Base-by-base conservation (phyloP, 148 eudicot genomes). In the Nepenthes gracilis region DNA sequence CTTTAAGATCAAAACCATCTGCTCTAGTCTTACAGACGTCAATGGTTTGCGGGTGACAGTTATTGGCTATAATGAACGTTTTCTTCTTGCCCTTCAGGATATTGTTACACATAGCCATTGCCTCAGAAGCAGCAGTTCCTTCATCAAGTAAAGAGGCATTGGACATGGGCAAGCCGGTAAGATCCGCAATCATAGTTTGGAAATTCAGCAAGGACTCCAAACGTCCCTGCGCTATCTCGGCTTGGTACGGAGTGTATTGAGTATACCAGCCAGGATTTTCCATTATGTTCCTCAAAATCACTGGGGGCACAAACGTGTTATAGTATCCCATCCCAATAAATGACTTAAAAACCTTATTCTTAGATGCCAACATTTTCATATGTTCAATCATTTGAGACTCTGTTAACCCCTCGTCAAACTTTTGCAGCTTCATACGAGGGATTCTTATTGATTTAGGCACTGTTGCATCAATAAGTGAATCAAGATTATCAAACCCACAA, bases 251-350 rank as follows among this genome's bases (percentile, higher is more conserved):
- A 3, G 98, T 92, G 36, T 92, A 92, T 53, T 92, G 98, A 12
- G 98, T 88, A 43, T 92, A 92, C 98, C 98, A 92, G 57, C 77
- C 96, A 14, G 98, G 98, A 49, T 92, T 88, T 50, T 92, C 98
- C 90, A 88, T 80, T 14, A 92, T 82, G 38, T 92, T 92, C 75
- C 98, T 82, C 76, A 92, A 71, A 61, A 92, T 92, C n/a, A 88
- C 96, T 60, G 88, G 80, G 1, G 98, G 98, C 0, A 92, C 96
- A 66, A 32, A 72, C 9, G 98, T 92, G 47, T 85, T 78, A 49
- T 92, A 92, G 58, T 92, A 92, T 0, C 98, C 98, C 98, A 92
- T 92, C 12, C 98, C 98, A 65, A 92, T 92, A 66, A 74, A 88
- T 1, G 91, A 84, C 77, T 92, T 92, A 58, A 68, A 88, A 12